These are phyloP conservation scores for Microbotryum scabiosae DNA, from an alignment of 1,284 basidiomycete genomes.

Conservation along the genomic window DNA sequence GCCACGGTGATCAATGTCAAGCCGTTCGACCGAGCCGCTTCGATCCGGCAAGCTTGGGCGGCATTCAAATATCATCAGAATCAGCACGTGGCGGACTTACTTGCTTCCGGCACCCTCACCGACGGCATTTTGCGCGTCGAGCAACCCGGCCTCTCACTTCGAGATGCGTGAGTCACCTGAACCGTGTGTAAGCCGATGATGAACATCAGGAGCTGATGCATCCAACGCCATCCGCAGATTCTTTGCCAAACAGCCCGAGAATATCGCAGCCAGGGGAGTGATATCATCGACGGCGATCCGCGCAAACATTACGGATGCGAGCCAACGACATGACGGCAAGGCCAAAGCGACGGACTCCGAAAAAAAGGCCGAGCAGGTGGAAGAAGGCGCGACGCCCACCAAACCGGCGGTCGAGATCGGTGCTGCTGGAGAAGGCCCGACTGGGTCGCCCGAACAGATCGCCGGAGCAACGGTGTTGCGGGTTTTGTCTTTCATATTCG, in stretches of 20 bases:
- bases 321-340: not conserved
- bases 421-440: too few relatives aligned
- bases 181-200: too few relatives aligned
- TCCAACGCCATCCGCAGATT: not conserved
- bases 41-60: slow-evolving; percentile 3
- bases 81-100: not conserved
- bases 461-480: slow-evolving; percentile 30
- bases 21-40: slow-evolving; percentile 5
- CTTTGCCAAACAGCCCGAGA: not conserved
- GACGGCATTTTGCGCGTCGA: slow-evolving; percentile 11
- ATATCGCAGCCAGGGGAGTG: not conserved
- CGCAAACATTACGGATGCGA: not conserved
- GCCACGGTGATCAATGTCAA: not conserved
- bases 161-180: not conserved
- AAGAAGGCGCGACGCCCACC: not conserved
- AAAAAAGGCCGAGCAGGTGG: not conserved
- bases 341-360: not conserved
- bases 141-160: slow-evolving; percentile 1
- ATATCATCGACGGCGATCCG: not conserved
- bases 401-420: not conserved
- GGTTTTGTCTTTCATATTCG: slow-evolving; percentile 38
- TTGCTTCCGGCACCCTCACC: not conserved
- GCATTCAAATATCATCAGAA: slow-evolving; percentile 6
- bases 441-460: not conserved
- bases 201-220: too few relatives aligned